Conservation (phyloP, 139 green algal species). For the Tetradesmus lagerheimii region DNA sequence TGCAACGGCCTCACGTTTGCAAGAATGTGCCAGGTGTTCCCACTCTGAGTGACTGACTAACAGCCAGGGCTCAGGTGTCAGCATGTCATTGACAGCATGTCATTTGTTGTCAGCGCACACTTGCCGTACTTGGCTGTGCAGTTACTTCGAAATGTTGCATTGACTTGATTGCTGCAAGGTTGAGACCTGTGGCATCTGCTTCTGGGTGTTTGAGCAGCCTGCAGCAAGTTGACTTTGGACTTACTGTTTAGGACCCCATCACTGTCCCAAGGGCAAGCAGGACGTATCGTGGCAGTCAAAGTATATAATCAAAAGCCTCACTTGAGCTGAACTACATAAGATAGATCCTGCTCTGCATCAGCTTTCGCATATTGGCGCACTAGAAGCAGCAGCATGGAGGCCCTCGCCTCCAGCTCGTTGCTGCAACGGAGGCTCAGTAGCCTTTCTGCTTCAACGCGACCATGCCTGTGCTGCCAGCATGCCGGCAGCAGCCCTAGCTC, state of each 20-base stretch:
- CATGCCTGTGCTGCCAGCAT: conserved; percentile 32
- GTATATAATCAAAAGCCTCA: background rate
- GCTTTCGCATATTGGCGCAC: background rate
- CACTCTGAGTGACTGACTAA: too few species aligned
- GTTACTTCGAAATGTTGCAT: too few species aligned
- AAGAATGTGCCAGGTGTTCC: too few species aligned
- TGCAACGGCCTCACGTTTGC: too few species aligned
- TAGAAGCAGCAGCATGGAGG: background rate
- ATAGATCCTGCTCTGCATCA: background rate
- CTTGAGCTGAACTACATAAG: background rate
- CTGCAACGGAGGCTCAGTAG: background rate
- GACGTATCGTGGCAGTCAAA: too few species aligned
- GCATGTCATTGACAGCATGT: too few species aligned
- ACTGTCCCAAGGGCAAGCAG: too few species aligned
- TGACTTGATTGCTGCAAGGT: too few species aligned
- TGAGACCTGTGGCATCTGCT: background rate
- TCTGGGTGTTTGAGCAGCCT: background rate
- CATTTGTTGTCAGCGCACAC: too few species aligned
- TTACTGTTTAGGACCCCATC: background rate
- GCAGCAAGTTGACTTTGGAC: too few species aligned
- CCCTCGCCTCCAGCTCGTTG: background rate
- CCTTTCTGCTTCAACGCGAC: background rate
- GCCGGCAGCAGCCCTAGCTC: background rate
- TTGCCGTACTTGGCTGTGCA: too few species aligned
- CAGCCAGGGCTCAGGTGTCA: too few species aligned